Evolutionary conservation across 2,329 filamentous ascomycete genomes (phyloP), one percentile per base, ranked within the genome.

Genomic region (Ophiocordyceps camponoti-floridani): DNA sequence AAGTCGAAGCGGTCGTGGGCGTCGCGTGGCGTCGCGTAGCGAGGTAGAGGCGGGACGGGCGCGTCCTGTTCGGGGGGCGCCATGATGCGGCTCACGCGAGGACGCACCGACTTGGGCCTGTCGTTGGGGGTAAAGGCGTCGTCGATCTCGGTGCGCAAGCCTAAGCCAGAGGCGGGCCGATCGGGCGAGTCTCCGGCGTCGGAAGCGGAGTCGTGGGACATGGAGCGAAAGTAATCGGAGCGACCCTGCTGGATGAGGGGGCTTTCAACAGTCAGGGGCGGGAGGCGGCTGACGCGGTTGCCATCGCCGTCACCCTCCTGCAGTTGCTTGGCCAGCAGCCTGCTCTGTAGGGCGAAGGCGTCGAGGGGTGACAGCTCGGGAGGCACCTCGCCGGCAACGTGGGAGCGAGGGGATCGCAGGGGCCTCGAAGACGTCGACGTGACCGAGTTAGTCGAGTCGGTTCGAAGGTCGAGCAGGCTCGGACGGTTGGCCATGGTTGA

Each of bases 331-430:
- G 87, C 87, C 44, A 98, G 73, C 53, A 93, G 67, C 47, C 89
- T 81, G 54, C 88, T 93, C 58, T 96, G 89, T 49, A 89, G 73
- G 19, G 89, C 89, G 58, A 98, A 93, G 42, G 89, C 89, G 70
- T 98, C 91, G 51, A 98, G 74, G 11, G 91, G 91, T 8, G 91
- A 96, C 46, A 96, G 72, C 44, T 91, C 84, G 5, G 91, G 91
- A 18, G 91, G 89, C 1, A 83, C 74, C 53, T 89, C 84, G 49
- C 84, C 84, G 46, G 82, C 82, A 46, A 84, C 71, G 60, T 87
- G 82, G 47, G 86, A 66, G 49, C 82, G 79, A 40, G 83, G 82
- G n/a, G 83, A 87, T 50, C 72, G 69, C 31, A 80, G 62, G n/a
- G 75, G 72, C 45, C 69, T 70, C 16, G 71, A 67, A 44, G 67